Percentiles rank a stretch among this genome's conserved stretches.
These are phyloP conservation scores for Santalum album DNA, from an alignment of 164 flowering plant species.

Conservation along the genomic window DNA sequence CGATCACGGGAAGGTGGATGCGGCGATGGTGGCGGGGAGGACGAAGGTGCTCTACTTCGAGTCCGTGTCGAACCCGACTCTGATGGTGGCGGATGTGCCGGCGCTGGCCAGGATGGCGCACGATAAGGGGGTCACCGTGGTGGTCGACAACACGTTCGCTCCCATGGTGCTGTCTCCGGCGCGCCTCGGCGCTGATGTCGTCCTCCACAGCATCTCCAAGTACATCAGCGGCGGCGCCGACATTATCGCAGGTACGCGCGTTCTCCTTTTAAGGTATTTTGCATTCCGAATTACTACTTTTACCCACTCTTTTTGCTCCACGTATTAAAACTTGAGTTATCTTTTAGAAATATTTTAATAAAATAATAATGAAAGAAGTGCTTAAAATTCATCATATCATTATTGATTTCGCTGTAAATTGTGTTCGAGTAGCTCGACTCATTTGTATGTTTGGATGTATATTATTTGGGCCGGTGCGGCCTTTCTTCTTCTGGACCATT, in stretches of 20 bases:
- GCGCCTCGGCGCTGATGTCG: conserved; percentile 84
- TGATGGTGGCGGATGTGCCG: conserved; percentile 67
- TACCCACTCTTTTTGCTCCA: too few relatives aligned
- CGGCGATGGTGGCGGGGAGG: conserved; percentile 48
- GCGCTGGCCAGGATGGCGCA: conserved; percentile 58
- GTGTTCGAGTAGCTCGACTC: too few relatives aligned
- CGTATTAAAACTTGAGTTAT: too few relatives aligned
- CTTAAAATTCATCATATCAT: too few relatives aligned
- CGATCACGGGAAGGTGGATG: conserved; percentile 34
- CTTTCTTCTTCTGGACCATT: too few relatives aligned
- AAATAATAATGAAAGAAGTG: too few relatives aligned
- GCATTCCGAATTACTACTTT: too few relatives aligned
- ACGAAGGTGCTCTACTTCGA: conserved; percentile 75
- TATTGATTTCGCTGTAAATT: too few relatives aligned
- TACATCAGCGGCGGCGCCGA: conserved; percentile 90
- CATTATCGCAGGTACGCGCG: conserved; percentile 49
- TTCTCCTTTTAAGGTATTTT: too few relatives aligned
- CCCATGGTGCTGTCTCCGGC: conserved; percentile 91
- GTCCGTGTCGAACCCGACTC: conserved; percentile 74
- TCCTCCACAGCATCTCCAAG: conserved; percentile 82
- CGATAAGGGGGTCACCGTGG: conserved; percentile 64
- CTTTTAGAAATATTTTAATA: too few relatives aligned
- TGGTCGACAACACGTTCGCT: conserved; percentile 87
- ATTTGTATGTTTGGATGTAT: too few relatives aligned
- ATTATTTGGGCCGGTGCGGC: too few relatives aligned